Base-by-base conservation (phyloP, 176 grass and related monocot genomes). In the Oryza australiensis region DNA sequence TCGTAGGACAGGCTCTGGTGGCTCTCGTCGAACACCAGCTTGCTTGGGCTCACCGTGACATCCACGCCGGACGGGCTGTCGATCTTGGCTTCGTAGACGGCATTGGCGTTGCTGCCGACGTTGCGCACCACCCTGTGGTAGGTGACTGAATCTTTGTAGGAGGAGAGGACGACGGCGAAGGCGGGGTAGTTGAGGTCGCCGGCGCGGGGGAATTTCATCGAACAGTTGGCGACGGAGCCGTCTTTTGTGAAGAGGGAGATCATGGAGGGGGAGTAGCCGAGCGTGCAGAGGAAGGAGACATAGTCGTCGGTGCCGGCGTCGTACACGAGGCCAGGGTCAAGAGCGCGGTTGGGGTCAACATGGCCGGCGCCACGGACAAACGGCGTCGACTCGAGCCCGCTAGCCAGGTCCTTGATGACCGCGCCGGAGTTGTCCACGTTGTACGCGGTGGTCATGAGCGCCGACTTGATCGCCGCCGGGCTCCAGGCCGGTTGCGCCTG, bases 181-280 rank as follows among this genome's bases (percentile, higher is more conserved):
- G 88, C 86, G 1, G 96, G 93, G 87, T 98, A 98, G 64, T 98
- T 98, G 80, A 95, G 91, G 81, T 98, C 92, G 20, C 96, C 96
- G 33, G 87, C 28, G 41, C 75, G 72, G 2, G 82, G 59, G 37
- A 88, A 71, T 82, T 86, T 88, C 16, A 23, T 78, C 4, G 93
- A 93, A 75, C 96, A 98, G 70, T 98, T 53, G 18, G 90, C 84
- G 8, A 43, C 75, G 1, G 68, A 82, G 20, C 33, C 55, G 26
- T 95, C 78, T 48, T 18, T 83, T 23, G 89, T 93, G 87, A 98
- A 98, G 66, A 93, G 5, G 12, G 93, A 81, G 68, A 98, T 95
- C 62, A 88, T 60, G 42, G 69, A 55, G 1, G 90, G 72, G 2
- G 59, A 1, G 70, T 98, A 95, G 32, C 90, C 90, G 26, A 95